These are phyloP conservation scores for Ophiocordyceps sinensis DNA, from an alignment of 2,329 filamentous ascomycete genomes.

Conservation along the genomic window DNA sequence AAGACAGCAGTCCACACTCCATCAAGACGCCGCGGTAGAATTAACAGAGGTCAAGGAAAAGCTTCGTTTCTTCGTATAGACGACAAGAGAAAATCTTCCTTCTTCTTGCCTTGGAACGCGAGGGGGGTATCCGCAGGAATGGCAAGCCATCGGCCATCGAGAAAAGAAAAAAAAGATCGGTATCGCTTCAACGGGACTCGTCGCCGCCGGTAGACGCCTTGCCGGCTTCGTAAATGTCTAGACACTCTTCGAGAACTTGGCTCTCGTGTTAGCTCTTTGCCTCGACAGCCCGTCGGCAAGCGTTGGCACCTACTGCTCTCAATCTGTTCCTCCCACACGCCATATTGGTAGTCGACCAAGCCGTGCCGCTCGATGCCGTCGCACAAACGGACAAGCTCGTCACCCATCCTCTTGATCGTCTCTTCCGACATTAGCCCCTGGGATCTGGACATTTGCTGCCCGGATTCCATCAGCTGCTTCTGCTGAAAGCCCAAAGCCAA, in stretches of 20 bases:
- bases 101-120: no score
- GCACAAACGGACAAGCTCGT: slow-evolving; percentile 68
- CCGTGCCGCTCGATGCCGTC: slow-evolving; percentile 81
- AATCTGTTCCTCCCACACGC: slow-evolving; percentile 90
- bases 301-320: slow-evolving; percentile 50
- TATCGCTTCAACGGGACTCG: slow-evolving; percentile 8
- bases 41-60: no score
- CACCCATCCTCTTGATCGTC: slow-evolving; percentile 63
- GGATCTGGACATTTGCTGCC: slow-evolving; percentile 38
- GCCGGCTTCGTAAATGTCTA: slow-evolving; percentile 29
- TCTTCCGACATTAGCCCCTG: slow-evolving; percentile 54
- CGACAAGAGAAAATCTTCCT: no score
- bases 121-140: no score
- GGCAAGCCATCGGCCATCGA: no score
- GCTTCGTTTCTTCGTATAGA: no score
- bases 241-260: slow-evolving; percentile 22
- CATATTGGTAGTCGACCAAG: slow-evolving; percentile 95
- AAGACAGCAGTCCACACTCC: no score
- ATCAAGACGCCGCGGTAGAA: no score
- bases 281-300: no score
- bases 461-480: slow-evolving; percentile 55
- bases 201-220: slow-evolving; percentile 18
- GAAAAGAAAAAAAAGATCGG: neutral
- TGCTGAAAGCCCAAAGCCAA: slow-evolving; percentile 71
- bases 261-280: neutral